Conservation (phyloP, 2,329 filamentous ascomycete genomes). For the Arachnomyces sp. region DNA sequence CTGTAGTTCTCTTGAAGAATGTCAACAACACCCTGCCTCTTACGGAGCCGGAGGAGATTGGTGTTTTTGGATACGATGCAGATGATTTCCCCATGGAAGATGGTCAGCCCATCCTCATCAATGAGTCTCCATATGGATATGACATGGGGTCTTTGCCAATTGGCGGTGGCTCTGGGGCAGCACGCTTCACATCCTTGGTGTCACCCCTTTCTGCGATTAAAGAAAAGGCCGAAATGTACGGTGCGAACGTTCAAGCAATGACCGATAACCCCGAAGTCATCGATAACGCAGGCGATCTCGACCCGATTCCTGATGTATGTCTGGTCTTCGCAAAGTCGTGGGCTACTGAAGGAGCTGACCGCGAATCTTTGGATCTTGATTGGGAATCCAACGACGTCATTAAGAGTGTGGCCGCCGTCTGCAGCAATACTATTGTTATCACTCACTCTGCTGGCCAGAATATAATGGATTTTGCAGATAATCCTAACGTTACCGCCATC, state of each 20-base stretch:
- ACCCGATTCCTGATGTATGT: conserved; percentile 39
- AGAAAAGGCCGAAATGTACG: conserved; percentile 9
- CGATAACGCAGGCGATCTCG: conserved; percentile 11
- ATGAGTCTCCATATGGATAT: conserved; percentile 24
- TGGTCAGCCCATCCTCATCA: conserved; percentile 14
- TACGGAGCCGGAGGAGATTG: conserved; percentile 15
- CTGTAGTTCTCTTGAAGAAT: conserved; percentile 49
- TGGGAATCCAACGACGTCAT: conserved; percentile 36
- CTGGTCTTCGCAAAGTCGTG: conserved; percentile 54
- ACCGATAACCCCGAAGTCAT: conserved; percentile 37
- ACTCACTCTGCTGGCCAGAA: conserved; percentile 38
- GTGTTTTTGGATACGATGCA: conserved; percentile 13
- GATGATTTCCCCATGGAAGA: conserved; percentile 25
- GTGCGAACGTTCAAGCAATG: conserved; percentile 17
- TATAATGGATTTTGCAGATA: conserved; percentile 21
- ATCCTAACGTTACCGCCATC: conserved; percentile 53
- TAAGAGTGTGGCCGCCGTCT: conserved; percentile 36
- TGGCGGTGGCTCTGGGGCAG: conserved; percentile 20
- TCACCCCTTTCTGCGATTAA: conserved; percentile 17
- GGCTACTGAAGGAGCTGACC: conserved; percentile 37
- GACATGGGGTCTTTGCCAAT: conserved; percentile 1
- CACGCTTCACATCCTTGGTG: conserved; percentile 16
- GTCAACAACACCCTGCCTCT: conserved; percentile 42
- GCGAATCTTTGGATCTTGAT: conserved; percentile 32
- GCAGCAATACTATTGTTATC: conserved; percentile 46